Evolutionary conservation across 2,329 filamentous ascomycete genomes (phyloP), one percentile per base, ranked within the genome.

Genomic region (Sclerotinia minor): DNA sequence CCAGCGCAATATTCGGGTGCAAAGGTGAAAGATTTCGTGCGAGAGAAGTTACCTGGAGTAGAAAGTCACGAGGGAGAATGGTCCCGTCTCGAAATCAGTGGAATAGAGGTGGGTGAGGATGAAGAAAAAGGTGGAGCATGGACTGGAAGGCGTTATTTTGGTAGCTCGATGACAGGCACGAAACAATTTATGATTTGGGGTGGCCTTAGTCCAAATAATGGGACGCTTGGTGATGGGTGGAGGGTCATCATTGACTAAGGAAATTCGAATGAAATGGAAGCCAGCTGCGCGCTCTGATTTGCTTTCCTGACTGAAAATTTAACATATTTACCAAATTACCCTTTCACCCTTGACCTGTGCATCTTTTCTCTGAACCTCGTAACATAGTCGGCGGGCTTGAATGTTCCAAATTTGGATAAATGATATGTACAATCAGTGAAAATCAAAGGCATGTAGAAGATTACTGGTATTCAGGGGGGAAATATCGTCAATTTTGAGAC

Each of bases 101-200:
- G 52, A 9, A 58, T 65, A 35, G 29, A 47, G 3, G 52, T 65
- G 11, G 63, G 63, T 2, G 41, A 26, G 21, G 63, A 65, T 65
- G 52, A 65, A 47, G 49, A 65, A 29, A 49, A 49, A 38, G 64
- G 41, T 9, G 64, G 64, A 35, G 52, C 41, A 2, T 65, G 64
- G 64, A 65, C 64, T 8, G 54, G 64, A 21, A 58, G 64, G 58
- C 41, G 52, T 21, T 26, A 49, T 8, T 58, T 65, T 49, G 41
- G 64, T 24, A 65, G 50, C 29, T 55, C 64, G n/a, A 65, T 65
- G 64, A 65, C 64, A 13, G 64, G 64, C 1, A 47, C 64, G 9
- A 58, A 57, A 45, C 52, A 65, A 26, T 47, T 65, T 9, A 65
- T 65, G 64, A 49, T 65, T 24, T 65, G 64, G 64, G 64, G 64